phyloP scores from a whole-genome alignment of 1,284 basidiomycete species.

The Pseudozyma thailandica region DNA sequence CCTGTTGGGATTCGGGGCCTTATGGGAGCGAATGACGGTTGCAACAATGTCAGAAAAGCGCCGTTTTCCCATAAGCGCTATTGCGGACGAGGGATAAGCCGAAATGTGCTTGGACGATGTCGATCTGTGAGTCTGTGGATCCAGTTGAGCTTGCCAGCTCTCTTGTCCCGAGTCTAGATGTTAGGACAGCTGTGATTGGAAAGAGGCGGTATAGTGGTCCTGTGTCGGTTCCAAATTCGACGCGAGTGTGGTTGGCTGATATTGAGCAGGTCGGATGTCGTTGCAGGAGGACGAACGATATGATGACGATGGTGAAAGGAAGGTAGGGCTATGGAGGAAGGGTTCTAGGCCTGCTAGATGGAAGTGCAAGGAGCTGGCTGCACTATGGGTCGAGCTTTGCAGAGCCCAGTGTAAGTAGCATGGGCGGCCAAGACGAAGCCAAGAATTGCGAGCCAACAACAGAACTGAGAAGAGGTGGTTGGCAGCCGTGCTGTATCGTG shows the following conservation, averaged over 20 bases:
- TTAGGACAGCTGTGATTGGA: no score
- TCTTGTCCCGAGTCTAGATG: no score
- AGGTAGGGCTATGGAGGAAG: neutral
- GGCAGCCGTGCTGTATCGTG: neutral
- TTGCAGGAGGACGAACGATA: no score
- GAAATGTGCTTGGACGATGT: neutral
- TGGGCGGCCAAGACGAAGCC: conserved; percentile 4
- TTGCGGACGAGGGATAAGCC: neutral
- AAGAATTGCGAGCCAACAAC: no score
- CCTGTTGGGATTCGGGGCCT: conserved; percentile 7
- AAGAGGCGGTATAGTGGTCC: no score
- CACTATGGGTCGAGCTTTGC: neutral
- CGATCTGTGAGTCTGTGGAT: neutral
- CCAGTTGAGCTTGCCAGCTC: no score
- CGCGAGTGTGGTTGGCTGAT: no score
- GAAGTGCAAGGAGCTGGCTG: neutral
- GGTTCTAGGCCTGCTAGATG: conserved; percentile 30
- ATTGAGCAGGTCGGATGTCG: no score
- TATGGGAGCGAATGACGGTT: conserved; percentile 13
- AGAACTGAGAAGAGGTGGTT: neutral
- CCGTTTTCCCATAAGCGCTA: conserved; percentile 35
- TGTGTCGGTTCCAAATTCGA: no score
- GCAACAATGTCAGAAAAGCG: conserved; percentile 33
- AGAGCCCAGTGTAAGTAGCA: neutral
- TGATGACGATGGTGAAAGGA: neutral